Evolutionary conservation across 2,329 filamentous ascomycete species (phyloP), one percentile per base, ranked within the genome.

Genomic region (Claviceps cyperi): DNA sequence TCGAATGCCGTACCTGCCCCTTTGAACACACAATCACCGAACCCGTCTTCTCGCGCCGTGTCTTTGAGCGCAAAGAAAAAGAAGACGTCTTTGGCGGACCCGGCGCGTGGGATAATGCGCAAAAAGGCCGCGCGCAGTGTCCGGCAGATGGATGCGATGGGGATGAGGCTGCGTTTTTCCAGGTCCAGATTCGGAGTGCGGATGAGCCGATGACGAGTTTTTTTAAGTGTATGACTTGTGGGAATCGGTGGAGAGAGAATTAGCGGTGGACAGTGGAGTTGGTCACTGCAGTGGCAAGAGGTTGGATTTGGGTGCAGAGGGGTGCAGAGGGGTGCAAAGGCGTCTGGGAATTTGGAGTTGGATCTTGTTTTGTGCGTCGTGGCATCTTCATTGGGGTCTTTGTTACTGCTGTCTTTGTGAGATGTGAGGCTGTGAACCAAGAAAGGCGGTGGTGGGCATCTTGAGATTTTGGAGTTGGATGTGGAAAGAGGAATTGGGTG

Each of bases 141-240:
- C 81, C 86, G 24, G 81, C 81, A 54, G 81, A 89, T 40, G 76
- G 76, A 51, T 98, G 92, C 72, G 76, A 86, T 61, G 88, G 88
- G 55, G 76, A 80, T 53, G 81, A 88, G 70, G 92, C 92, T 3
- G 94, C 90, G 55, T 97, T 91, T 72, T 94, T 90, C 73, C 88
- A 95, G 74, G 81, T 97, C 59, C 92, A 98, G 76, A 97, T 97
- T 69, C 82, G 92, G 59, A 94, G 88, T 73, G 92, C 92, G 48
- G 92, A 98, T 70, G 92, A 98, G 75, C 92, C 92, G 53, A 96
- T 95, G 86, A 98, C 92, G 57, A 91, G 82, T 53, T 97, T 97
- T 69, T 94, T 84, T 70, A 92, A 89, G 79, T 85, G 81, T 61
- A 84, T 83, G 77, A 73, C 73, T 13, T 85, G 81, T 58, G 77